Evolutionary conservation across 805 yeast species (phyloP), one percentile per base, ranked within the genome.

Genomic region (Metschnikowia bowlesiae): DNA sequence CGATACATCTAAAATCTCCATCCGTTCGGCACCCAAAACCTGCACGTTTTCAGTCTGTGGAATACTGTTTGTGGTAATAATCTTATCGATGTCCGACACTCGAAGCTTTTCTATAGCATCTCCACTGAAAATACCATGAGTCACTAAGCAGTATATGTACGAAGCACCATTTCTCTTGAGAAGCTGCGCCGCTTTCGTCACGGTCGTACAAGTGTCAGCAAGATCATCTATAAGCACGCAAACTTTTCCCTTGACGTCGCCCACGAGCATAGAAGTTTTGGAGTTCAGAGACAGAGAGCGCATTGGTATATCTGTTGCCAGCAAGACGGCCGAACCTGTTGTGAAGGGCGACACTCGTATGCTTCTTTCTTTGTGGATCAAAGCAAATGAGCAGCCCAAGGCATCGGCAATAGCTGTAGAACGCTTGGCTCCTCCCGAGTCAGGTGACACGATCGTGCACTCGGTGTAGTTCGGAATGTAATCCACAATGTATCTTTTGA

Each of bases 401-500:
- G 87, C 80, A 69, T 94, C 99, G 1, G 99, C 99, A 53, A 94
- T 80, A 1, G 92, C 85, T 1, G 96, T 88, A 32, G 99, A 97
- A 57, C 99, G 75, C 68, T 94, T 94, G 45, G 99, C 99, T 54
- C 99, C 99, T 63, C 99, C 99, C 22, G 97, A 94, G 69, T 94
- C 99, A 0, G 99, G 99, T 1, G 97, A 89, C 33, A 94, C 97
- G 59, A 94, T 83, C 7, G 94, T 96, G 39, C 92, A 87, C 38
- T 90, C 85, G 57, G 81, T 81, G 64, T 83, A 89, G 54, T 87
- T 69, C n/a, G 95, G 92, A 49, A 94, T 83, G 54, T 77, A 75
- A 51, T 85, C 83, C 22, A 81, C 75, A 53, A 94, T 90, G 68
- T 90, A 94, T 57, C 88, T 87, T 65, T 88, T 91, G 50, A 92